phyloP scores from a whole-genome alignment of 129 eudicot genomes.

The Flaveria trinervia region DNA sequence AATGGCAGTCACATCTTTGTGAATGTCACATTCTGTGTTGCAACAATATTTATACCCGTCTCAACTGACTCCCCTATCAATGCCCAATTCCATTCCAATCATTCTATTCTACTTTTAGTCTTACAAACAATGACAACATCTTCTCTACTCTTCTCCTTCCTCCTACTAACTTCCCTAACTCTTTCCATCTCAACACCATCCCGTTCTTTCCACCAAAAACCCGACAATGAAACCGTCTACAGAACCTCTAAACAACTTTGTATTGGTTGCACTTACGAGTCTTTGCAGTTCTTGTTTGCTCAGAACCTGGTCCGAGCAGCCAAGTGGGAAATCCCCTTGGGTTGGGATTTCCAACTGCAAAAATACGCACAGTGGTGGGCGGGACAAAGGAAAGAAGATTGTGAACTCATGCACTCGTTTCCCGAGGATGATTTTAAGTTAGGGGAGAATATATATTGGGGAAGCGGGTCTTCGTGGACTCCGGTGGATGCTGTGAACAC shows the following conservation, averaged over 20 bases:
- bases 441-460: constrained; percentile 87
- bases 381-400: constrained; percentile 53
- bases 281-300: constrained; percentile 57
- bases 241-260: constrained; percentile 63
- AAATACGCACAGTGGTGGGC: constrained; percentile 85
- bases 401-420: constrained; percentile 64
- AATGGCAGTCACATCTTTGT: constrained; percentile 32
- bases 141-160: constrained; percentile 21
- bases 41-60: constrained; percentile 14
- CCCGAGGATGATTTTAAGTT: constrained; percentile 68
- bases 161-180: constrained; percentile 34
- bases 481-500: constrained; percentile 63
- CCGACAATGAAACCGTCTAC: constrained; percentile 59
- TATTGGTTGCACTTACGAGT: constrained; percentile 58
- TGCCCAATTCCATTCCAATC: constrained; percentile 25
- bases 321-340: constrained; percentile 65
- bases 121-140: constrained; percentile 36
- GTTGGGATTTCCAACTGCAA: constrained; percentile 63
- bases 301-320: constrained; percentile 73
- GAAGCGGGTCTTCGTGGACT: constrained; percentile 67
- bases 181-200: constrained; percentile 32
- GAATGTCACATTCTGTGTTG: constrained; percentile 31
- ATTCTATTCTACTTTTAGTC: no score
- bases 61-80: constrained; percentile 21
- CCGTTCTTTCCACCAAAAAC: constrained; percentile 25